These are phyloP conservation scores for Lobosporangium transversale DNA, from an alignment of 192 early-diverging fungal genomes.

Conservation along the genomic window DNA sequence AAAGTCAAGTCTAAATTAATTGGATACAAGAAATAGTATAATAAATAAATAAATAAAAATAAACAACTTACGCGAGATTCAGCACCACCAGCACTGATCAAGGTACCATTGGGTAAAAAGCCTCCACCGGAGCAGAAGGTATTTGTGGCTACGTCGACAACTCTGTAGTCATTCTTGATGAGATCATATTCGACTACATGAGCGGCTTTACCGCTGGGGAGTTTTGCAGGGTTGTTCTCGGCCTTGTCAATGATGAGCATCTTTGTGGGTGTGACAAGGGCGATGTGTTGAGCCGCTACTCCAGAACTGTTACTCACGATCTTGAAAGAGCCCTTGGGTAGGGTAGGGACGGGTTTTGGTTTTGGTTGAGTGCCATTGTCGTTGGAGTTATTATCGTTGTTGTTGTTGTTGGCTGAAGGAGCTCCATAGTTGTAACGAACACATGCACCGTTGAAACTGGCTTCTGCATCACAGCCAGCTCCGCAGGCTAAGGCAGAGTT, in stretches of 20 bases:
- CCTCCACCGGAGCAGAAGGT: slow-evolving; percentile 68
- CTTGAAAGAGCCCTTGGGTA: slow-evolving; percentile 46
- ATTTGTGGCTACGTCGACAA: slow-evolving; percentile 60
- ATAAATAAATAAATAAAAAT: not conserved
- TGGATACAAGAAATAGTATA: not conserved
- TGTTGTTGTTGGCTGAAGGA: not conserved
- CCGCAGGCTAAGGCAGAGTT: slow-evolving; percentile 36
- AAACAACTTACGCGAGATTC: slow-evolving; percentile 17
- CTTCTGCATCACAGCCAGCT: slow-evolving; percentile 24
- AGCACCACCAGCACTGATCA: slow-evolving; percentile 65
- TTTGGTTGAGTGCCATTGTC: not conserved
- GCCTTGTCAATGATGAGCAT: slow-evolving; percentile 65
- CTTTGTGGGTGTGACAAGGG: slow-evolving; percentile 56
- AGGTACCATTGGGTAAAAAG: slow-evolving; percentile 63
- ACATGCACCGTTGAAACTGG: slow-evolving; percentile 35
- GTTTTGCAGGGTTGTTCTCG: slow-evolving; percentile 60
- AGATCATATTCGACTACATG: slow-evolving; percentile 61
- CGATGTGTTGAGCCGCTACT: slow-evolving; percentile 63
- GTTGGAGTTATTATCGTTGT: not conserved
- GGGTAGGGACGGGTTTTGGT: slow-evolving; percentile 7
- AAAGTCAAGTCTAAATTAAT: not conserved
- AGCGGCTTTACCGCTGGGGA: slow-evolving; percentile 55
- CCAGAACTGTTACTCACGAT: slow-evolving; percentile 55
- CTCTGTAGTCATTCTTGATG: slow-evolving; percentile 52
- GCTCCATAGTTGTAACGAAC: slow-evolving; percentile 5